phyloP scores from a whole-genome alignment of 2,329 filamentous ascomycete genomes.

The Parascedosporium putredinis region DNA sequence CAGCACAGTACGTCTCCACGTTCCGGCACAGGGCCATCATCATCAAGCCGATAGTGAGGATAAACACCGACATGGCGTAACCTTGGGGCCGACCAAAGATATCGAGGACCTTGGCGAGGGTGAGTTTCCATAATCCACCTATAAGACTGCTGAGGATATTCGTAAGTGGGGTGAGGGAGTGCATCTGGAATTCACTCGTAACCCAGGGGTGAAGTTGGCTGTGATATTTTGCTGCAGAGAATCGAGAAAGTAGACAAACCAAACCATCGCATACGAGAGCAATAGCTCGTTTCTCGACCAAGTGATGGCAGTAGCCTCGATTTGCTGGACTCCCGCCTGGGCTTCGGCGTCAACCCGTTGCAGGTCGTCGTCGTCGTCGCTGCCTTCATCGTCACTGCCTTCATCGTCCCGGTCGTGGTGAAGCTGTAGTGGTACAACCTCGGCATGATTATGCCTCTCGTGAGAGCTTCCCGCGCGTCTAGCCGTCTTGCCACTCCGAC shows the following conservation, averaged over 20 bases:
- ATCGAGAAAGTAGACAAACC: constrained; percentile 37
- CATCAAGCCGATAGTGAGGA: constrained; percentile 40
- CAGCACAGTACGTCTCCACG: constrained; percentile 37
- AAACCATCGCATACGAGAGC: constrained; percentile 30
- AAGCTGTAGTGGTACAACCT: neutral
- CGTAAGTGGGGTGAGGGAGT: constrained; percentile 41
- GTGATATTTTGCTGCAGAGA: constrained; percentile 29
- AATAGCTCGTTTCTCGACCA: constrained; percentile 29
- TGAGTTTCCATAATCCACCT: constrained; percentile 49
- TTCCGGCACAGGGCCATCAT: constrained; percentile 50
- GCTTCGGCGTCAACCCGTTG: neutral
- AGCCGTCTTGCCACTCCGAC: neutral
- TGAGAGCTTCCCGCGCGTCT: neutral
- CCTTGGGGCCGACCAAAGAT: constrained; percentile 56
- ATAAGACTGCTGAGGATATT: constrained; percentile 41
- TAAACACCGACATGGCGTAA: constrained; percentile 39
- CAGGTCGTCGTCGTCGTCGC: neutral
- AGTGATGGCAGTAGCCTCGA: constrained; percentile 28
- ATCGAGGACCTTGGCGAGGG: constrained; percentile 54
- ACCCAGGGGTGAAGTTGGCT: constrained; percentile 28
- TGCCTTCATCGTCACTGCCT: no score
- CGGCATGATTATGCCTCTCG: neutral
- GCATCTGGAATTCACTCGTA: constrained; percentile 35
- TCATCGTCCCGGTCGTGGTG: no score
- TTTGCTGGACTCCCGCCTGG: constrained; percentile 26